These are phyloP conservation scores for Linaria vulgaris DNA, from an alignment of 257 asterid species.

Conservation along the genomic window DNA sequence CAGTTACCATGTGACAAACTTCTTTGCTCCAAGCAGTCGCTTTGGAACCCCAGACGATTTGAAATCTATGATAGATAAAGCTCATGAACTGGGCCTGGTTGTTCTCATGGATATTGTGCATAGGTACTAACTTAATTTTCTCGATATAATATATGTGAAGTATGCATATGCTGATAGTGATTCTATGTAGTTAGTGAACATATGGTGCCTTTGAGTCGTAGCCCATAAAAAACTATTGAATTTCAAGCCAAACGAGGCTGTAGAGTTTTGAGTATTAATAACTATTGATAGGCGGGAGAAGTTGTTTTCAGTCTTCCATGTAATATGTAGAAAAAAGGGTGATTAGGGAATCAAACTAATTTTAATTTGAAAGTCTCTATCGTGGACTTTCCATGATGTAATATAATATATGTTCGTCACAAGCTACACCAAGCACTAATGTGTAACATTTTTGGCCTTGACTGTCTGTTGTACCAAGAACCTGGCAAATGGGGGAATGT, in stretches of 20 bases:
- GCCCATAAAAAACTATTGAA: neutral
- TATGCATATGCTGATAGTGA: constrained; percentile 16
- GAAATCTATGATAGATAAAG: constrained; percentile 91
- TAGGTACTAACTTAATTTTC: constrained; percentile 54
- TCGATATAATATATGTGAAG: constrained; percentile 17
- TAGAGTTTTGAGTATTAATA: too few species aligned
- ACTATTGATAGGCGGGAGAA: too few species aligned
- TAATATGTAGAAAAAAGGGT: too few species aligned
- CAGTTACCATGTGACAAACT: constrained; percentile 98
- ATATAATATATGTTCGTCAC: too few species aligned
- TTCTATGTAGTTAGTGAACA: constrained; percentile 7
- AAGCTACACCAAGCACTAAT: too few species aligned
- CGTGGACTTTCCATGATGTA: too few species aligned
- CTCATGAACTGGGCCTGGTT: constrained; percentile 89
- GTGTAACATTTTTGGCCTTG: too few species aligned
- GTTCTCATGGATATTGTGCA: constrained; percentile 99
- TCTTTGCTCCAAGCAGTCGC: constrained; percentile 99
- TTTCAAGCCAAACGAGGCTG: neutral
- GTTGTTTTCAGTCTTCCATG: too few species aligned
- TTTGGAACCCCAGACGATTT: constrained; percentile 97
- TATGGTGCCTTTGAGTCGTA: constrained; percentile 16
- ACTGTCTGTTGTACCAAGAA: too few species aligned
- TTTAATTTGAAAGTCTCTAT: too few species aligned
- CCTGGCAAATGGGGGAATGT: too few species aligned
- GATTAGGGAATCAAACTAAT: too few species aligned